Conservation (phyloP, 352 stramenopile genomes). For the Globisporangium solare region DNA sequence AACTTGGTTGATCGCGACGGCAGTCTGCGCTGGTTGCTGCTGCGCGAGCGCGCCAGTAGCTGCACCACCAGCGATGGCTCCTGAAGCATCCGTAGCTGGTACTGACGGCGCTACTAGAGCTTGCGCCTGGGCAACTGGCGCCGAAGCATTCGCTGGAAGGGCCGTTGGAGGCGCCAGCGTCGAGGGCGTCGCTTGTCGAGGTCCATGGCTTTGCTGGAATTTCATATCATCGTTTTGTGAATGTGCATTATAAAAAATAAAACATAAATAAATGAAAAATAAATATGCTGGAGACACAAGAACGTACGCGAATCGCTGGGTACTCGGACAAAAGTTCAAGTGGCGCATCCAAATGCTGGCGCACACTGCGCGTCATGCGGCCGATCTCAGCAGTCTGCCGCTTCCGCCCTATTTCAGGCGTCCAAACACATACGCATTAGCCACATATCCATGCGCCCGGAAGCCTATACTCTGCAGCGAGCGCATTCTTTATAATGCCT, state of each 20-base stretch:
- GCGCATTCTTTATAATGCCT: slow-evolving; percentile 33
- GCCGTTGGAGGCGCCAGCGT: slow-evolving; percentile 10
- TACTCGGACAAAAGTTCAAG: slow-evolving; percentile 69
- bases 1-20: no score
- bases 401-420: slow-evolving; percentile 44
- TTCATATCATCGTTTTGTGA: neutral
- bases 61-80: no score
- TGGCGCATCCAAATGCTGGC: slow-evolving; percentile 68
- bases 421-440: neutral
- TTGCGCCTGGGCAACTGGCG: neutral
- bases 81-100: no score
- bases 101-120: neutral
- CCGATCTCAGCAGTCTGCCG: slow-evolving; percentile 45
- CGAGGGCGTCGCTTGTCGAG: slow-evolving; percentile 15
- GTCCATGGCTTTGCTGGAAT: slow-evolving; percentile 17
- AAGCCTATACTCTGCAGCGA: neutral
- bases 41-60: no score
- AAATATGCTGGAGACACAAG: neutral
- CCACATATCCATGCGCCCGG: neutral
- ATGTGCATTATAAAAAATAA: neutral
- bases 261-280: no score
- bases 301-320: slow-evolving; percentile 39
- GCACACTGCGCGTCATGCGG: slow-evolving; percentile 75
- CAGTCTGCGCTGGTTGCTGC: no score
- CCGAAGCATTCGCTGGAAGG: slow-evolving; percentile 9